These are phyloP conservation scores for Helminthosporium solani DNA, from an alignment of 2,329 filamentous ascomycete genomes.

Conservation along the genomic window DNA sequence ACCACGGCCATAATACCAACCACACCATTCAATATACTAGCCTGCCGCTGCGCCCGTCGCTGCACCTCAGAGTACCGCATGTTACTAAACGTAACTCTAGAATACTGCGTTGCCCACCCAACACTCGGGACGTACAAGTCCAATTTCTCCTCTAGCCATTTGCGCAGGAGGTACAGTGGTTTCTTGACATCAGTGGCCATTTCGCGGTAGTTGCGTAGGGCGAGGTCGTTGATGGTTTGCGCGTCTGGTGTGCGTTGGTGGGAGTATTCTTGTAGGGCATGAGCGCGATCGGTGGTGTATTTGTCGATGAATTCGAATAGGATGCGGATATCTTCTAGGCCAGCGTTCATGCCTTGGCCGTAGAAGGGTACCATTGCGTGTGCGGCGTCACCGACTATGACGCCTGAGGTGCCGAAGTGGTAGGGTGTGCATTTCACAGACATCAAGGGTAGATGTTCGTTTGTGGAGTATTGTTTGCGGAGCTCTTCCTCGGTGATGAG, in stretches of 20 bases:
- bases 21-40: constrained; percentile 32
- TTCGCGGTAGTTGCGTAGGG: constrained; percentile 86
- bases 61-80: constrained; percentile 86
- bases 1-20: constrained; percentile 25
- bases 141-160: constrained; percentile 81
- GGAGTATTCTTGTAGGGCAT: constrained; percentile 73
- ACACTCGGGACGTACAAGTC: constrained; percentile 72
- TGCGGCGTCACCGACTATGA: constrained; percentile 89
- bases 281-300: constrained; percentile 48
- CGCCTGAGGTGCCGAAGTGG: constrained; percentile 72
- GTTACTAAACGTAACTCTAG: constrained; percentile 89
- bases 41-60: constrained; percentile 57
- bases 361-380: constrained; percentile 99
- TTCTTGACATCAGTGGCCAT: constrained; percentile 87
- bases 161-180: constrained; percentile 74
- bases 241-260: constrained; percentile 72
- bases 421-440: constrained; percentile 91
- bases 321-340: constrained; percentile 88
- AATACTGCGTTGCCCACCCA: constrained; percentile 92
- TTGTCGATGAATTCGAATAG: constrained; percentile 81
- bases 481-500: constrained; percentile 69
- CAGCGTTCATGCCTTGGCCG: constrained; percentile 96
- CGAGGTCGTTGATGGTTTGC: constrained; percentile 88
- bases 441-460: constrained; percentile 90
- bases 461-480: constrained; percentile 70